Conservation (phyloP, 805 yeast species). For the Candida krabiensis region DNA sequence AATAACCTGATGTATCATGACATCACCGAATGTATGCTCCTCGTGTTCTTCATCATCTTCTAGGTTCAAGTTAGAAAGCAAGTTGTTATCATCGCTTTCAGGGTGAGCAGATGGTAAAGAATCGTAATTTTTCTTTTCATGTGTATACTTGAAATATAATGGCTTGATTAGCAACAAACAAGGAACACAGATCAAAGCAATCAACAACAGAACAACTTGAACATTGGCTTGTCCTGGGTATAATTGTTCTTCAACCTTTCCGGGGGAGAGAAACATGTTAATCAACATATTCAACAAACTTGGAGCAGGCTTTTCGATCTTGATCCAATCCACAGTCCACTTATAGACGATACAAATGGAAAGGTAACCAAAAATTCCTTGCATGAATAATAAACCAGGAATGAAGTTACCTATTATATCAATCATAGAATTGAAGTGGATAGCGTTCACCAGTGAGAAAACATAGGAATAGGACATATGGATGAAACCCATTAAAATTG, state of each 20-base stretch:
- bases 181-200: constrained; percentile 91
- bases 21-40: constrained; percentile 81
- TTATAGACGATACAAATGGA: constrained; percentile 85
- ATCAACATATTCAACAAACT: constrained; percentile 92
- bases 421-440: constrained; percentile 64
- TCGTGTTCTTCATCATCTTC: constrained; percentile 56
- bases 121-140: constrained; percentile 52
- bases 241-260: constrained; percentile 75
- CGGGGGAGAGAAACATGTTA: constrained; percentile 94
- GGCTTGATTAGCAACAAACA: constrained; percentile 89
- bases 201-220: constrained; percentile 66
- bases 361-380: constrained; percentile 91
- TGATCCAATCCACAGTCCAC: constrained; percentile 93
- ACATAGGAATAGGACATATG: constrained; percentile 92
- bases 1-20: constrained; percentile 94
- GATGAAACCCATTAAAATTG: constrained; percentile 88
- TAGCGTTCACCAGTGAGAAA: constrained; percentile 81
- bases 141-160: constrained; percentile 44
- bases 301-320: constrained; percentile 77
- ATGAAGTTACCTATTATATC: constrained; percentile 91
- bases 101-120: constrained; percentile 36
- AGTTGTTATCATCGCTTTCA: constrained; percentile 28
- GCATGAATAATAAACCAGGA: constrained; percentile 94
- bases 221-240: constrained; percentile 77
- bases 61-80: constrained; percentile 31